Base-by-base conservation (phyloP, 805 yeast species). In the Saturnispora quitensis region DNA sequence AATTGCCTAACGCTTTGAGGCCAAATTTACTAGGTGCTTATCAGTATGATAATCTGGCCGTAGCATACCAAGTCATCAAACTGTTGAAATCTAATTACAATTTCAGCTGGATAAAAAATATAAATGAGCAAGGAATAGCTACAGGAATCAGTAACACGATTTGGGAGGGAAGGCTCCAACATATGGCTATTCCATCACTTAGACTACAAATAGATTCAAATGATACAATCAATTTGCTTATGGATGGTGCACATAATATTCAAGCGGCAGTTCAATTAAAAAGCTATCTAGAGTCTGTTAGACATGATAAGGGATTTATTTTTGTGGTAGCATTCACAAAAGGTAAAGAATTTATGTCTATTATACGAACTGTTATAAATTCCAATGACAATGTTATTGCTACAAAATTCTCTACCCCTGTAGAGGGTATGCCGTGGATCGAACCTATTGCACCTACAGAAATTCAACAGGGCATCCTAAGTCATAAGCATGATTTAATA, bases 351-450 rank as follows among this genome's bases (percentile, higher is more conserved):
- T 34, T 45, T 6, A n/a, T 18, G 18, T 48, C 52, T 10, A 50
- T 50, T 22, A 61, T 84, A 7, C 65, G 67, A 2, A 71, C 73
- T 0, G 65, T 89, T 20, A 65, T 87, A 31, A 74, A 77, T 18
- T 65, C 88, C 2, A 61, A 66, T 0, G 97, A 89, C 59, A 64
- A 69, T 2, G 76, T 90, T 0, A 67, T 84, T 1, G 74, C 83
- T 0, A 81, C 91, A 0, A 62, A 70, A 33, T 93, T 90, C 63
- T 76, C 81, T 2, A 59, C 69, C 1, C 57, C 55, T 2, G 91
- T 95, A 0, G 90, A 84, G 13, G 84, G 88, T 0, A 93, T 93
- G 99, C 97, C 98, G 0, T 93, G 98, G 98, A 81, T 93, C 5
- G 60, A 72, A 42, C 68, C 90, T 1, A 73, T 71, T 55, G 59